Base-by-base conservation (phyloP, 2,329 filamentous ascomycete species). In the Penicillium polonicum region DNA sequence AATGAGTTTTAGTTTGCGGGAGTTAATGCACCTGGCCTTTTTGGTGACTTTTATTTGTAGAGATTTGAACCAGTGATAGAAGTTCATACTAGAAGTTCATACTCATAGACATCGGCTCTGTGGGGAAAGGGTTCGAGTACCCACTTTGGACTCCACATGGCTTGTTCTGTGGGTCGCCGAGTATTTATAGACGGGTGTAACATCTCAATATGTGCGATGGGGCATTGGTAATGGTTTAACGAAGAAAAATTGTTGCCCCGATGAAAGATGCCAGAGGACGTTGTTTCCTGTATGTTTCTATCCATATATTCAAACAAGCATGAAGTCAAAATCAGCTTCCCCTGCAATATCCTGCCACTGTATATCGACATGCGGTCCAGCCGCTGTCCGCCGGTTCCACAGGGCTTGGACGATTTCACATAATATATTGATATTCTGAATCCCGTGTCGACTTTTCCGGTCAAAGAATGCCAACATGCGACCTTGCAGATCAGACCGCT, bases 281-380 rank as follows among this genome's bases (percentile, higher is more conserved):
- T 29, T 44, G 42, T 3, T 2, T n/a, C 25, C 9, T 12, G 19
- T 48, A 50, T 35, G 48, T 27, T 31, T 17, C 12, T 36, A 29
- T 53, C 9, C 9, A 51, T 29, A 23, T 33, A 19, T 49, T 57
- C 60, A 67, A 43, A 68, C 68, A 41, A 71, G 63, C 60, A 71
- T 70, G 13, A 74, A 71, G 52, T 74, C 72, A 60, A 73, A 73
- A 13, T 68, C 65, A n/a, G 68, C 63, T 48, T 73, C 64, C 17
- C 61, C 64, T 25, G 70, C 68, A n/a, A 75, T 59, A 43, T 73
- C 70, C 38, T 72, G 69, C 72, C 72, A 74, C 31, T 69, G 63
- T 17, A 70, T 61, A 41, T 72, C 65, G 5, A 48, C 54, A 2
- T 55, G 57, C 9, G 48, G 58, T 23, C 48, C 50, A n/a, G 55